These are phyloP conservation scores for Wallemia ichthyophaga DNA, from an alignment of 1,284 basidiomycete genomes.

Conservation along the genomic window DNA sequence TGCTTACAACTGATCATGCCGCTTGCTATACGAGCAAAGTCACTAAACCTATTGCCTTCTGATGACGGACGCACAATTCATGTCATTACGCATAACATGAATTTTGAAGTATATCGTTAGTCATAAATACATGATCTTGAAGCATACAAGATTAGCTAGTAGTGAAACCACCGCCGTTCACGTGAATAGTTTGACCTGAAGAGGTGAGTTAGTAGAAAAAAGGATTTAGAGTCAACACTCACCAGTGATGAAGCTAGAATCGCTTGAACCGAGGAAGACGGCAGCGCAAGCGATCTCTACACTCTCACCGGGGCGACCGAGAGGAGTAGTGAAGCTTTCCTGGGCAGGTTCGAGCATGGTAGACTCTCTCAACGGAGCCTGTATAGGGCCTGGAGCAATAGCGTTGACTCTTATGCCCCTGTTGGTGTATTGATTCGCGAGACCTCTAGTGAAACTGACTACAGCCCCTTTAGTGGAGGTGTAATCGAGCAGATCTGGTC, in stretches of 20 bases:
- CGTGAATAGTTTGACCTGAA: conserved; percentile 4
- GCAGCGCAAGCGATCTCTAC: conserved; percentile 26
- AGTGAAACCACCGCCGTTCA: conserved; percentile 6
- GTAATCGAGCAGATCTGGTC: conserved; percentile 26
- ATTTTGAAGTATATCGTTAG: background rate
- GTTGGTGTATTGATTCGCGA: conserved; percentile 26
- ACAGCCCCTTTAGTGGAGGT: conserved; percentile 28
- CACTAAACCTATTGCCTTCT: too few species aligned
- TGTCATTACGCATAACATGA: background rate
- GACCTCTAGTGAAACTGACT: conserved; percentile 20
- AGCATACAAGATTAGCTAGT: background rate
- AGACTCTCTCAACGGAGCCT: conserved; percentile 21
- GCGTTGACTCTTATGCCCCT: conserved; percentile 24
- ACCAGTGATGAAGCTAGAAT: conserved; percentile 24
- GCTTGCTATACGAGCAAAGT: too few species aligned
- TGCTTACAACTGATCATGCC: too few species aligned
- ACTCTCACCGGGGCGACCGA: conserved; percentile 26
- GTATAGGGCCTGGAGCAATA: conserved; percentile 24
- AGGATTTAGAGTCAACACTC: conserved; percentile 7
- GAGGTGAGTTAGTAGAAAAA: background rate
- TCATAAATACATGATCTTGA: background rate
- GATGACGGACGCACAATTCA: too few species aligned
- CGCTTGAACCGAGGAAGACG: conserved; percentile 24
- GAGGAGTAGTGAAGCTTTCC: conserved; percentile 20
- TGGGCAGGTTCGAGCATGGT: conserved; percentile 23